A percentile compares a stretch with the other conserved stretches of the same genome.
phyloP scores from a whole-genome alignment of 148 eudicot genomes.

The Vaccinium vitisidaea region DNA sequence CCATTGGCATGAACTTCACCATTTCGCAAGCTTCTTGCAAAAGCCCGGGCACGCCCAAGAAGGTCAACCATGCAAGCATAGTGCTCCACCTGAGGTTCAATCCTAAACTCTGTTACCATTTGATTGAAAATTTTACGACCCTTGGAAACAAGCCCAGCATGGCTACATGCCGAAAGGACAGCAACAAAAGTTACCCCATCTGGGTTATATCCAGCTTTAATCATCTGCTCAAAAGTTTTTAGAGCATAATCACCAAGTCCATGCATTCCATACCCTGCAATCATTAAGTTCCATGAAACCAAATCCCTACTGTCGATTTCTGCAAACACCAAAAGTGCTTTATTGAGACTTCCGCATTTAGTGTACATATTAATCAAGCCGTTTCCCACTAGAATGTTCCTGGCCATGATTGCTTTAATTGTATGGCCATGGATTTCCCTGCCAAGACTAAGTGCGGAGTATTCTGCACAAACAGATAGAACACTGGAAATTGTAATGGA shows the following conservation, averaged over 20 bases:
- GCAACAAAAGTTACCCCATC: slow-evolving; percentile 56
- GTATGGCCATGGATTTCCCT: slow-evolving; percentile 56
- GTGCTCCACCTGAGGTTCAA: slow-evolving; percentile 52
- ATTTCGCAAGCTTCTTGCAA: slow-evolving; percentile 45
- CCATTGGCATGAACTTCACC: slow-evolving; percentile 49
- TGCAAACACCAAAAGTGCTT: slow-evolving; percentile 39
- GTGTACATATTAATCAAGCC: slow-evolving; percentile 62
- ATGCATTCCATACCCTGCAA: slow-evolving; percentile 58
- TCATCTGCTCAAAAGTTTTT: slow-evolving; percentile 41
- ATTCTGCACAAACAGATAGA: slow-evolving; percentile 54
- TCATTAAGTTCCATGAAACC: slow-evolving; percentile 55
- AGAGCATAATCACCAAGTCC: slow-evolving; percentile 44
- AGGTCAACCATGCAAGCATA: slow-evolving; percentile 63
- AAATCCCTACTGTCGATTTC: slow-evolving; percentile 33
- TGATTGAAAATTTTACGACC: slow-evolving; percentile 41
- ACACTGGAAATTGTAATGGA: slow-evolving; percentile 41
- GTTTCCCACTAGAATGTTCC: slow-evolving; percentile 37
- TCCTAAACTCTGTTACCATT: slow-evolving; percentile 39
- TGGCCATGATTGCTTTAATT: slow-evolving; percentile 25
- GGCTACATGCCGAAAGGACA: slow-evolving; percentile 58
- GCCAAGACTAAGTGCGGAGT: slow-evolving; percentile 48
- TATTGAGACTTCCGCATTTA: slow-evolving; percentile 51
- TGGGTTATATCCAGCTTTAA: slow-evolving; percentile 33
- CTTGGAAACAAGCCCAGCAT: slow-evolving; percentile 46
- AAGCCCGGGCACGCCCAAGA: slow-evolving; percentile 53